Evolutionary conservation across 352 stramenopile species (phyloP), one percentile per base, ranked within the genome.

Genomic region (Globisporangium cystogenes): DNA sequence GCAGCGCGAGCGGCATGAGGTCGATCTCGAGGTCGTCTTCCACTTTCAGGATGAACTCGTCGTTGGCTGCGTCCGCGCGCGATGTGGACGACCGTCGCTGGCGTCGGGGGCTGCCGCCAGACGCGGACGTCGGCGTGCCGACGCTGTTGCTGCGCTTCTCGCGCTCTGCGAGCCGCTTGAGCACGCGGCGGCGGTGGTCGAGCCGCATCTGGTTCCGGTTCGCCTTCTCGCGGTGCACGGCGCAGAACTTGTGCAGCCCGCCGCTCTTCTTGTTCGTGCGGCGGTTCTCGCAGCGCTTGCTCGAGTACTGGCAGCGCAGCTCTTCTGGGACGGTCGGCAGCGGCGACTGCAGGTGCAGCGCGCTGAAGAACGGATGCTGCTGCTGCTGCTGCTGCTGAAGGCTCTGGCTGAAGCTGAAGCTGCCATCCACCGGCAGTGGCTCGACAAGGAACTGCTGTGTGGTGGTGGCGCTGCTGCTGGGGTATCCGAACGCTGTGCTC

Each of bases 151-250:
- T 74, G 70, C 60, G 76, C 69, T 33, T 5, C 41, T 77, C 59
- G 12, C 65, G 67, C 54, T 80, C 73, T 46, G 76, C 62, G 45
- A 79, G 67, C 54, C 77, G 68, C 55, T 82, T 82, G 45, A 71
- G 33, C 21, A 82, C 69, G 21, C 76, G 72, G 2, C 76, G 72
- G 12, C 74, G 67, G 48, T 81, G 74, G 51, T 87, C 76, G 23
- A 86, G 62, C 3, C 76, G 70, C 62, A 85, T 87, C 54, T 90
- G 80, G 54, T 88, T 87, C 26, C 73, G 73, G 63, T 90, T 90
- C 23, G 68, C 68, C 57, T 79, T 78, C 31, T 76, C 62, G 45
- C 72, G 68, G 43, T 82, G 72, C 51, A 73, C 74, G 47, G 70
- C 72, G 59, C 72, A 82, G 48, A 79, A 71, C 53, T 76, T 82